phyloP scores from a whole-genome alignment of 2,329 filamentous ascomycete genomes.

The Seiridium unicorne region DNA sequence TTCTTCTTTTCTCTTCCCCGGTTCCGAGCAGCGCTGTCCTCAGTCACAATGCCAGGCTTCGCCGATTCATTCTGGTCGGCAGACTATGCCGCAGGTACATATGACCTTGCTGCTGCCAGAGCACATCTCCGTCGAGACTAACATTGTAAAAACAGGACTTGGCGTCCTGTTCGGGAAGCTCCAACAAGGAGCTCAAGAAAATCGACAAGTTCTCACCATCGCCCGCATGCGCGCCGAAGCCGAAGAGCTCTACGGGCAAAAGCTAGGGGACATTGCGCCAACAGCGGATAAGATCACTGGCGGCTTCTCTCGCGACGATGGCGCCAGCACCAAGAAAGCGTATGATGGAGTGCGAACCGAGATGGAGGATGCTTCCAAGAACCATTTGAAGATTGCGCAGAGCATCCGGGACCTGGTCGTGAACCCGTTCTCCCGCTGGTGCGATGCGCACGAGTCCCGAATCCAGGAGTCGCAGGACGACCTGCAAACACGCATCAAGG shows the following conservation, averaged over 20 bases:
- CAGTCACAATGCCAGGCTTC: constrained; percentile 73
- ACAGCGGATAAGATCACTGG: constrained; percentile 78
- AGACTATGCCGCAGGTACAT: constrained; percentile 87
- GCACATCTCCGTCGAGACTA: neutral
- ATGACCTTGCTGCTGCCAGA: constrained; percentile 23
- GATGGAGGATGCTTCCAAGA: constrained; percentile 87
- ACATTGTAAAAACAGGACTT: constrained; percentile 53
- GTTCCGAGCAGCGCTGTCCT: neutral
- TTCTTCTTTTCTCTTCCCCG: neutral
- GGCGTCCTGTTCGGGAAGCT: constrained; percentile 95
- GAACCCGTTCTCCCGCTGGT: constrained; percentile 92
- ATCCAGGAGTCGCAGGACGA: constrained; percentile 95
- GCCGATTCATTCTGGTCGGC: constrained; percentile 96
- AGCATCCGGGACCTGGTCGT: constrained; percentile 96
- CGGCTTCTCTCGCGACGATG: constrained; percentile 89
- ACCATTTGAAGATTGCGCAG: constrained; percentile 91
- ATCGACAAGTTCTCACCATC: constrained; percentile 88
- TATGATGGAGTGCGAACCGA: constrained; percentile 91
- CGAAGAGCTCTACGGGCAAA: constrained; percentile 83
- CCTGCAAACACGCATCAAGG: constrained; percentile 84
- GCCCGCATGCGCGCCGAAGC: constrained; percentile 94
- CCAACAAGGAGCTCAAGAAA: constrained; percentile 92
- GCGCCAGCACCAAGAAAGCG: constrained; percentile 93
- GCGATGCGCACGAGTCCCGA: constrained; percentile 87
- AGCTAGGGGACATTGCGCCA: constrained; percentile 77